Evolutionary conservation across 139 green algal genomes (phyloP), one percentile per base, ranked within the genome.

Genomic region (Chlamydomonas incerta): DNA sequence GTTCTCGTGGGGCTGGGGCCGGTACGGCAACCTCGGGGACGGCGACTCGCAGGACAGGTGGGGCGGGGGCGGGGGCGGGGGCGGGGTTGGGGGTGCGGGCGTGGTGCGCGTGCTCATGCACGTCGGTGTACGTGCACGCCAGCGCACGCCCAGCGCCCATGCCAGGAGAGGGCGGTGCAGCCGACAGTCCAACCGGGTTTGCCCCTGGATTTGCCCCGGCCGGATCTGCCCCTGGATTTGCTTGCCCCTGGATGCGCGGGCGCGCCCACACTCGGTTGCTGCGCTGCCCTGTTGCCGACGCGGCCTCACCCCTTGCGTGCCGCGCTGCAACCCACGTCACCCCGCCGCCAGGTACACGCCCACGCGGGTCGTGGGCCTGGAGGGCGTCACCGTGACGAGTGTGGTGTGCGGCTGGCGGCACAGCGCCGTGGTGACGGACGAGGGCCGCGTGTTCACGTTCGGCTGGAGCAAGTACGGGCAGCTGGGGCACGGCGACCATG

Each of bases 391-490:
- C 0, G 87, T 96, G 26, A 65, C 50, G 5, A 52, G 66, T 14
- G 94, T 96, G 28, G 93, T 93, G 8, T 98, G 94, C 81, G 96
- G 96, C 26, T 99, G 96, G 96, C 86, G 96, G 63, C 96, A 99
- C 88, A 95, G 90, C 35, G 89, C 95, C 6, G 93, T 90, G 0
- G 89, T 98, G 24, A 85, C 89, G 1, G 66, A 87, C 2, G 67
- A 86, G 18, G 95, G 96, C 18, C 69, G 37, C 11, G 69, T 99
- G 55, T 98, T 92, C 83, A 96, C 95, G 2, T 98, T 95, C 89
- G 96, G 96, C 74, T 99, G 96, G 96, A 91, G 72, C 90, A 97
- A 97, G 85, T 99, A 98, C 75, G 96, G 95, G 20, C 96, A 99
- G 91, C 92, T 99, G 47, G 96, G 96, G 35, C 94, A 96, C 50